phyloP scores from a whole-genome alignment of 2,329 filamentous ascomycete species.

The Monilinia polystroma region DNA sequence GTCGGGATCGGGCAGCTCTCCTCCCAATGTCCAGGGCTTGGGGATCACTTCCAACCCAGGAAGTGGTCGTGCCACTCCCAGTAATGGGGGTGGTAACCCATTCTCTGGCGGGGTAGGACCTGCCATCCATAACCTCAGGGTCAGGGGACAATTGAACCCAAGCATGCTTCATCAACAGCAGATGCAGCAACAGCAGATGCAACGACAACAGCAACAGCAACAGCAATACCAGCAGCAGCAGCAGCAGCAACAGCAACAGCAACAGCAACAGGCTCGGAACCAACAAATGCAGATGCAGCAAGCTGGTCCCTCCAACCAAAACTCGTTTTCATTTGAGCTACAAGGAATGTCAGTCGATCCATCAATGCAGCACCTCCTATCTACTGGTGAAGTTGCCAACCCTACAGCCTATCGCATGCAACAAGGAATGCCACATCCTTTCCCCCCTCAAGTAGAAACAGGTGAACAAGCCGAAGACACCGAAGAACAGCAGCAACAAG shows the following conservation, averaged over 20 bases:
- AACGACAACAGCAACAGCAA: neutral
- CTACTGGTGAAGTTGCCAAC: neutral
- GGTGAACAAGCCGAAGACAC: constrained; percentile 88
- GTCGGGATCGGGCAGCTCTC: neutral
- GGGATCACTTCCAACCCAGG: neutral
- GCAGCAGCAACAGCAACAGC: neutral
- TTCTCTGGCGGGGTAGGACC: neutral
- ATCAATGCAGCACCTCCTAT: neutral
- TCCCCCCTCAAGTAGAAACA: constrained; percentile 46
- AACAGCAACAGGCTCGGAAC: neutral
- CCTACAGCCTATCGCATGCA: neutral
- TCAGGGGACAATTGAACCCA: neutral
- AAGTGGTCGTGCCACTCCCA: neutral
- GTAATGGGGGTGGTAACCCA: neutral
- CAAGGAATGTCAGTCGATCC: neutral
- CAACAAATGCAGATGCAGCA: neutral
- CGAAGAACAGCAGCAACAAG: constrained; percentile 75
- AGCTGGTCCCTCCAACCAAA: neutral
- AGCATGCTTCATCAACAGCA: neutral
- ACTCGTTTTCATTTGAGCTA: neutral
- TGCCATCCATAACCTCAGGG: neutral
- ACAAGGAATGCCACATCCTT: neutral
- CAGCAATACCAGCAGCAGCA: neutral
- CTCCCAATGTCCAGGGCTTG: neutral
- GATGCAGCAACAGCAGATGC: neutral